Evolutionary conservation across 345 rosid species (phyloP), one percentile per base, ranked within the genome.

Genomic region (Gossypium herbaceum): DNA sequence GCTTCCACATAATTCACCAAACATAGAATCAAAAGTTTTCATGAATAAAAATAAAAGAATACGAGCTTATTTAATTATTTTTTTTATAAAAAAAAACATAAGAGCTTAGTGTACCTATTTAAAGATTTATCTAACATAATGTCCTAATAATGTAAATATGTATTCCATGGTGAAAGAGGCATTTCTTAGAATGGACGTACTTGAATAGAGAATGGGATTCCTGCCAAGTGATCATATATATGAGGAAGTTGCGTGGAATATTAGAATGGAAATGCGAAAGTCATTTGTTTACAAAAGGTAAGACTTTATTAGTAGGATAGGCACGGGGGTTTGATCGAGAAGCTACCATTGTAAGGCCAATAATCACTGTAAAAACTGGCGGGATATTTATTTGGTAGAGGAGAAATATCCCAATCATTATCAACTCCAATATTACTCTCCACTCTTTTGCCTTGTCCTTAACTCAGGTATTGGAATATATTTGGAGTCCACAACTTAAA

Each of bases 211-310:
- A 10, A 24, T 3, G 29, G 22, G 10, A 51, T 15, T 19, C 2
- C 22, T 7, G 58, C 12, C 24, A n/a, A 55, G 24, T 55, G 58
- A n/a, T 7, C 7, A n/a, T 1, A 2, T 16, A 20, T 20, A 9
- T 5, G 17, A 65, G 69, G 69, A 43, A 65, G 51, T 11, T 65
- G 52, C 29, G 44, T 65, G 52, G 70, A 65, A 65, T 51, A 65
- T 65, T 65, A 39, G 27, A 61, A 57, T 57, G 61, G 61, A 29
- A 61, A 13, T 29, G 66, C n/a, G 16, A 0, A 1, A 4, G 63
- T 24, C 24, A 59, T 59, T 24, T 59, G 12, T 11, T 59, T 25
- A 59, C 41, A 52, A 47, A 45, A 45, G 13, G 13, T 45, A 45
- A 12, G 10, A 3, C 16, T n/a, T 2, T 16, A 51, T 51, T 51